Percentiles rank a stretch among this genome's conserved stretches.
Conservation (phyloP, 352 stramenopile species). For the Pythium biforme region DNA sequence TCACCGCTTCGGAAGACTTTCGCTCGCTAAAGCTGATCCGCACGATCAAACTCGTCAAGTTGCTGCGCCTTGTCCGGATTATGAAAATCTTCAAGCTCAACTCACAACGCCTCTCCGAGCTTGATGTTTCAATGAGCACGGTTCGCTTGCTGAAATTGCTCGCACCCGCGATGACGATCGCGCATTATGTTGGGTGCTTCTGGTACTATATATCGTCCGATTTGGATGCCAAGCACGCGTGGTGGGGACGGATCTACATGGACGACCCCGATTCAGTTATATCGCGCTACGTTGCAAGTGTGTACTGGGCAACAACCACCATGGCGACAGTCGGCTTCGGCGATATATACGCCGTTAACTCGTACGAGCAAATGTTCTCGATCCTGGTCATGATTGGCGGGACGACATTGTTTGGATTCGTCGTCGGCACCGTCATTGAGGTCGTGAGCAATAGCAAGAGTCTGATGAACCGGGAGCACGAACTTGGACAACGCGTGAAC, state of each 20-base stretch:
- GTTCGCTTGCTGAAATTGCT: slow-evolving; percentile 77
- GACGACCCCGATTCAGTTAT: slow-evolving; percentile 49
- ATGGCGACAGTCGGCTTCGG: slow-evolving; percentile 89
- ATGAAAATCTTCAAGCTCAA: slow-evolving; percentile 84
- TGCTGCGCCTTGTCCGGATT: slow-evolving; percentile 69
- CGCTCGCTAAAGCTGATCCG: slow-evolving; percentile 68
- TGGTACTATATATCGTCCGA: slow-evolving; percentile 82
- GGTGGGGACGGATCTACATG: slow-evolving; percentile 58
- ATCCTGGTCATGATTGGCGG: slow-evolving; percentile 84
- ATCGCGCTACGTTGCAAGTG: slow-evolving; percentile 77
- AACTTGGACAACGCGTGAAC: slow-evolving; percentile 68
- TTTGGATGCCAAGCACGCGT: slow-evolving; percentile 34
- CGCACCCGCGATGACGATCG: slow-evolving; percentile 61
- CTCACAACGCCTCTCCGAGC: slow-evolving; percentile 64
- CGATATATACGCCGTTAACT: slow-evolving; percentile 76
- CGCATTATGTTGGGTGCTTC: slow-evolving; percentile 81
- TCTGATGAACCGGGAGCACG: slow-evolving; percentile 68
- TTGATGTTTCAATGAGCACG: slow-evolving; percentile 75
- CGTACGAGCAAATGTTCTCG: slow-evolving; percentile 67
- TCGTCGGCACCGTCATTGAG: slow-evolving; percentile 80
- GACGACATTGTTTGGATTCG: slow-evolving; percentile 80
- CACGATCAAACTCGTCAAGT: slow-evolving; percentile 72
- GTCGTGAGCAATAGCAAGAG: slow-evolving; percentile 80
- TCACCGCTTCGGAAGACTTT: slow-evolving; percentile 42
- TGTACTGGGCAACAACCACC: slow-evolving; percentile 86